These are phyloP conservation scores for Cucurbita argyrosperma DNA, from an alignment of 306 rosid species.

Conservation along the genomic window DNA sequence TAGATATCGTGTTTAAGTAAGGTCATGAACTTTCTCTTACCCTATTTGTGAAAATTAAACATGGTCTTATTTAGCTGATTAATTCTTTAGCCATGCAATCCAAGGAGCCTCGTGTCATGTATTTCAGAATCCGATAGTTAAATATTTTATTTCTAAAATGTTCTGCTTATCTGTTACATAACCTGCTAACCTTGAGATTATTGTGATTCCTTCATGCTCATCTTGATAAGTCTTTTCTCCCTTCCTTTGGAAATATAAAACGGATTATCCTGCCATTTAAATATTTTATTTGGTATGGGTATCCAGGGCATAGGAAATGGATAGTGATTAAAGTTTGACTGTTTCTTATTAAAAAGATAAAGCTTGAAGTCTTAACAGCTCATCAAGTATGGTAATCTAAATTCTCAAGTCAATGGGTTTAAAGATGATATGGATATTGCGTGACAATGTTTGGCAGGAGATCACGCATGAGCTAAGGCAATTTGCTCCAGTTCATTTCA, in stretches of 20 bases:
- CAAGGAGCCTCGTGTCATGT: not conserved
- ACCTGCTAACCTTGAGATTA: not conserved
- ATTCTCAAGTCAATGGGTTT: not conserved
- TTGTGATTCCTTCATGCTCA: not conserved
- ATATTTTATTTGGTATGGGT: not conserved
- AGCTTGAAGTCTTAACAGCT: not conserved
- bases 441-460: not conserved
- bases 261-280: not conserved
- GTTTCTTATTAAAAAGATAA: not conserved
- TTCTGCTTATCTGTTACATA: not conserved
- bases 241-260: not conserved
- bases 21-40: not conserved
- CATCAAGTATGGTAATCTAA: not conserved
- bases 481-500: not conserved
- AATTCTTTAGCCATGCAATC: not conserved
- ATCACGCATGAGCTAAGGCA: not conserved
- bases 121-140: not conserved
- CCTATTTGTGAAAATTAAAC: not conserved
- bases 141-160: not conserved
- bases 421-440: not conserved
- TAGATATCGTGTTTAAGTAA: not conserved
- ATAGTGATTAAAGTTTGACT: not conserved
- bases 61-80: not conserved
- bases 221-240: not conserved
- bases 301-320: not conserved